Conservation (phyloP, 2,329 filamentous ascomycete species). For the Diatrype stigma region DNA sequence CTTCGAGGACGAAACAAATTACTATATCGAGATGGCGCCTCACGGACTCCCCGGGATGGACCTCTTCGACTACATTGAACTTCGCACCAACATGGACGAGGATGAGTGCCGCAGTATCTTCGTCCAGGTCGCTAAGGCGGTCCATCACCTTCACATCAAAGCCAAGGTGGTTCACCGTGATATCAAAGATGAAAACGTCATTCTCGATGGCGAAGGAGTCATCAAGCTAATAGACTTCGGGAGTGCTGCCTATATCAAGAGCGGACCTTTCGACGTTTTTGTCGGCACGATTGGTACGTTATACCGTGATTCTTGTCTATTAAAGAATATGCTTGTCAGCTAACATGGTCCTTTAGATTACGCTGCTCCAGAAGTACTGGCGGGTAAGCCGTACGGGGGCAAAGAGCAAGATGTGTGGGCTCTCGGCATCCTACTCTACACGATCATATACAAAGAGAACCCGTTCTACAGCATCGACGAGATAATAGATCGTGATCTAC, state of each 20-base stretch:
- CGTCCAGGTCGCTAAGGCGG: slow-evolving; percentile 81
- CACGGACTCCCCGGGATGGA: slow-evolving; percentile 97
- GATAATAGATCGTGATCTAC: slow-evolving; percentile 94
- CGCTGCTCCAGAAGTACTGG: slow-evolving; percentile 94
- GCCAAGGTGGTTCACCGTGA: slow-evolving; percentile 93
- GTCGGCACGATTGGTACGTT: slow-evolving; percentile 91
- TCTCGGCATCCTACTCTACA: slow-evolving; percentile 92
- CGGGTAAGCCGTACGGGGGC: slow-evolving; percentile 84
- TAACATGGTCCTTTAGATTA: slow-evolving; percentile 62
- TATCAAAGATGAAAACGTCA: slow-evolving; percentile 98
- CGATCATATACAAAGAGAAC: slow-evolving; percentile 99
- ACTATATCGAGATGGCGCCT: slow-evolving; percentile 98
- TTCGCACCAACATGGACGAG: slow-evolving; percentile 95
- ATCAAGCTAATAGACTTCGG: slow-evolving; percentile 99
- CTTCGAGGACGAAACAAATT: slow-evolving; percentile 80
- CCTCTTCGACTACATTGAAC: slow-evolving; percentile 96
- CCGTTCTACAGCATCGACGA: slow-evolving; percentile 99
- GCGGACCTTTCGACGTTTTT: slow-evolving; percentile 96
- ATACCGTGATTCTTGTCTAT: not conserved
- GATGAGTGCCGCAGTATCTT: slow-evolving; percentile 92
- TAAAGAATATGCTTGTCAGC: slow-evolving; percentile 4
- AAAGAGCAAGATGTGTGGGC: slow-evolving; percentile 99
- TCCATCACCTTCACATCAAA: slow-evolving; percentile 87
- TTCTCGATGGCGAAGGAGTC: slow-evolving; percentile 88
- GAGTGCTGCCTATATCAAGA: slow-evolving; percentile 97